Evolutionary conservation across 225 moss, liverwort and hornwort species (phyloP).

Genomic region (Straminergon stramineum): DNA sequence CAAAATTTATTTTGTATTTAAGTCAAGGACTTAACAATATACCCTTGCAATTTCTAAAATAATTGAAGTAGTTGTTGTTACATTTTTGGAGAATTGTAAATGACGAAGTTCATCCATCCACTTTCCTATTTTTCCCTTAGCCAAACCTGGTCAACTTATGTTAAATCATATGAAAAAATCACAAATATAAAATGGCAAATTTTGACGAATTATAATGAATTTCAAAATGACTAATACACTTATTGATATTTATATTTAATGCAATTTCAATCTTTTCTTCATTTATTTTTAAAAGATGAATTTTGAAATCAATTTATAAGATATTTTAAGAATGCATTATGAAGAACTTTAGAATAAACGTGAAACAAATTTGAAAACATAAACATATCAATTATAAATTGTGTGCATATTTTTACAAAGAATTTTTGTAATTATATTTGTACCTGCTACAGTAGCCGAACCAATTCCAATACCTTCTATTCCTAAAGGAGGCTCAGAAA

Average conservation of each 20-base stretch:
- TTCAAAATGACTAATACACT: not conserved
- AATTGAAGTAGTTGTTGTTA: not conserved
- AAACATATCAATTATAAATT: no score
- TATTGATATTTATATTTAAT: not conserved
- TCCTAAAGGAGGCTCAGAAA: not conserved
- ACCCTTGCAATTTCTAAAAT: constrained; percentile 12
- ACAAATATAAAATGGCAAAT: not conserved
- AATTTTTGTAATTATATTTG: not conserved
- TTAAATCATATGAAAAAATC: not conserved
- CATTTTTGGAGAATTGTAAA: constrained; percentile 1
- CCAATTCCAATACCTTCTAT: constrained; percentile 11
- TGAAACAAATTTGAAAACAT: not conserved
- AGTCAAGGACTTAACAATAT: not conserved
- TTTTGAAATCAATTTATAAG: not conserved
- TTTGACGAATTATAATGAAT: not conserved
- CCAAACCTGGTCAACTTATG: not conserved
- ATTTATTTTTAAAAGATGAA: not conserved
- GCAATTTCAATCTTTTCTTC: not conserved
- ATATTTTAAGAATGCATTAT: not conserved
- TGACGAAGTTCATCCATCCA: constrained; percentile 20
- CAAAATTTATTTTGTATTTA: not conserved
- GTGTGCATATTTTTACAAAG: not conserved
- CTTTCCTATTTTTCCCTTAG: constrained; percentile 12
- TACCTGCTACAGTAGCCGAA: not conserved
- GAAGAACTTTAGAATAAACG: not conserved